Conservation (phyloP, 768 basidiomycete species). For the Clavaria fumosa region DNA sequence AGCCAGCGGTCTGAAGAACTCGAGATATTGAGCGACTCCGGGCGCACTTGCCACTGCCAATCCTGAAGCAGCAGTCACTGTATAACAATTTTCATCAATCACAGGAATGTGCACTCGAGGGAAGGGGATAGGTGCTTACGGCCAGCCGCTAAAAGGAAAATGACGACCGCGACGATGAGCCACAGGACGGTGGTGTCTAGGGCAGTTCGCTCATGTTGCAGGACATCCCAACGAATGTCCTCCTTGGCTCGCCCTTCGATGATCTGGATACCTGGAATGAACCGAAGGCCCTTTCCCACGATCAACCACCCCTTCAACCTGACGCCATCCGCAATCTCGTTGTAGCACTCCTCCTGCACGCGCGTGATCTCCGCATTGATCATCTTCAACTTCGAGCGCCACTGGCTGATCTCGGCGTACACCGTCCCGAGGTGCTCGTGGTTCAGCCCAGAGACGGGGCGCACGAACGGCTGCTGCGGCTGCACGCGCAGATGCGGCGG, state of each 20-base stretch:
- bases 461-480: slow-evolving; percentile 52
- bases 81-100: slow-evolving; percentile 5
- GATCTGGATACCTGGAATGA: slow-evolving; percentile 44
- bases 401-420: slow-evolving; percentile 54
- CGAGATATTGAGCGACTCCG: slow-evolving; percentile 54
- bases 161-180: slow-evolving; percentile 34
- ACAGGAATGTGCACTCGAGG: slow-evolving; percentile 5
- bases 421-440: slow-evolving; percentile 49
- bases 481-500: slow-evolving; percentile 58
- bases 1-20: slow-evolving; percentile 43
- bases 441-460: slow-evolving; percentile 56
- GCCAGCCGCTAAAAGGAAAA: slow-evolving; percentile 37
- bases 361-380: slow-evolving; percentile 65
- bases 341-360: slow-evolving; percentile 48
- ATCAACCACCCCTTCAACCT: slow-evolving; percentile 66
- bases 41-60: slow-evolving; percentile 56
- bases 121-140: slow-evolving; percentile 29
- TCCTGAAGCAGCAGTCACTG: slow-evolving; percentile 60
- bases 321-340: slow-evolving; percentile 56
- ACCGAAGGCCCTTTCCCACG: slow-evolving; percentile 51
- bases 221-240: slow-evolving; percentile 66
- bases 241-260: slow-evolving; percentile 75
- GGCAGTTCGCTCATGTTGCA: slow-evolving; percentile 40
- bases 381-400: slow-evolving; percentile 52
- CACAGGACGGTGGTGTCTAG: slow-evolving; percentile 39